Conservation (phyloP, 345 rosid genomes). For the Populus deltoides region DNA sequence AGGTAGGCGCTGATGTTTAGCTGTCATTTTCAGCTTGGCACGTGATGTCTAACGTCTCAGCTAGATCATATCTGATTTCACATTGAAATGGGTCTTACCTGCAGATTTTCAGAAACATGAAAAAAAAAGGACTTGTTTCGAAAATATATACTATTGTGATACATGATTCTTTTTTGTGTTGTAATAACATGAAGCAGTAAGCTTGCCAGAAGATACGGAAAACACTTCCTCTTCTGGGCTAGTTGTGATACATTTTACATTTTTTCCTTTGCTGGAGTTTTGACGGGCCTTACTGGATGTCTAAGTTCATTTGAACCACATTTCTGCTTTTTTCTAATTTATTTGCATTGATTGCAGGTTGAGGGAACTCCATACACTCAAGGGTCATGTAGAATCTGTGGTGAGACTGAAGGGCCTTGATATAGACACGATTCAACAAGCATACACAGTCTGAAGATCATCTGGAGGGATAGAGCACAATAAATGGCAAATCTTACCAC, state of each 20-base stretch:
- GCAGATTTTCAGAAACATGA: no score
- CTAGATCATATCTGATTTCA: no score
- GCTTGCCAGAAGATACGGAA: no score
- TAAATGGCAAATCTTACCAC: slow-evolving; percentile 11
- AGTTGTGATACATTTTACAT: no score
- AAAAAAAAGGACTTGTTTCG: no score
- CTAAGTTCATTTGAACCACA: background rate
- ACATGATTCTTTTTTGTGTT: no score
- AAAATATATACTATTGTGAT: no score
- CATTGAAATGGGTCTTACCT: no score
- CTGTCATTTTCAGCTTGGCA: background rate
- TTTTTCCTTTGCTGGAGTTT: no score
- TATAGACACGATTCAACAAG: slow-evolving; percentile 95
- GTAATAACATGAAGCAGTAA: no score
- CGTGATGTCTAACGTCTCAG: background rate
- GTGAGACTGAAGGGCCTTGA: slow-evolving; percentile 90
- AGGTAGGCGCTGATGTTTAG: slow-evolving; percentile 41
- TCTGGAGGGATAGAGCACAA: background rate
- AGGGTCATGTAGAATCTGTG: slow-evolving; percentile 97
- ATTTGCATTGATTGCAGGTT: slow-evolving; percentile 42
- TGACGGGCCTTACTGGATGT: background rate
- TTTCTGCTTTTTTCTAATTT: background rate
- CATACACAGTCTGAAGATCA: slow-evolving; percentile 70
- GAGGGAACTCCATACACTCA: slow-evolving; percentile 89
- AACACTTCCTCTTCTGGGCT: no score